Base-by-base conservation (phyloP, 371 early-diverging fungal genomes). In the Mucor sp. region DNA sequence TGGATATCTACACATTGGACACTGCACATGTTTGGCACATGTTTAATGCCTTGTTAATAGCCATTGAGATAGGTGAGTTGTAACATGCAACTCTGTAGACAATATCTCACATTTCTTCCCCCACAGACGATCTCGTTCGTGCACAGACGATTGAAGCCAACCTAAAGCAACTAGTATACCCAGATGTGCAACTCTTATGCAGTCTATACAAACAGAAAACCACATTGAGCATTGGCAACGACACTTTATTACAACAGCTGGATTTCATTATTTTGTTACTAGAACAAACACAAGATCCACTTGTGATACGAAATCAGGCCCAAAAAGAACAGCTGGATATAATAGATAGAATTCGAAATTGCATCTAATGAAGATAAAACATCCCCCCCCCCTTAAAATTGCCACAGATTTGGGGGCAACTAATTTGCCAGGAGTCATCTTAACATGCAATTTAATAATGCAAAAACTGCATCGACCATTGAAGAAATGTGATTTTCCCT, bases 121-220 rank as follows among this genome's bases (percentile, higher is more conserved):
- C 37, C 57, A 15, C 15, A 77, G 77, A 74, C 63, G 77, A 77
- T 28, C 66, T 69, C 56, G 72, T 77, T 17, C 61, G 74, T 44
- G 71, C 66, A 39, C 33, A 57, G 19, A n/a, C 21, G 4, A 74
- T 77, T 21, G 32, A 48, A 21, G 23, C 50, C 41, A 32, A 21
- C 14, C 28, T 70, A 41, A 28, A 19, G 27, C 28, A 30, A 17
- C 9, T 21, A 17, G 15, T 55, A 57, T 66, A 66, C 62, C 66
- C 66, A 58, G 70, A 70, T 58, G 62, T 70, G 39, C 27, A 70
- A 56, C 21, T 70, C 9, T 19, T 70, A 35, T 53, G 53, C 23
- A 48, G 50, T 47, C 12, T 70, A 7, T 70, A 48, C 21, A 37
- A 62, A 15, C 6, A 30, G 17, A 70, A 43, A 50, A 9, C 23